phyloP scores from a whole-genome alignment of 75 land plant species.

The Chamaecyparis obtusa region DNA sequence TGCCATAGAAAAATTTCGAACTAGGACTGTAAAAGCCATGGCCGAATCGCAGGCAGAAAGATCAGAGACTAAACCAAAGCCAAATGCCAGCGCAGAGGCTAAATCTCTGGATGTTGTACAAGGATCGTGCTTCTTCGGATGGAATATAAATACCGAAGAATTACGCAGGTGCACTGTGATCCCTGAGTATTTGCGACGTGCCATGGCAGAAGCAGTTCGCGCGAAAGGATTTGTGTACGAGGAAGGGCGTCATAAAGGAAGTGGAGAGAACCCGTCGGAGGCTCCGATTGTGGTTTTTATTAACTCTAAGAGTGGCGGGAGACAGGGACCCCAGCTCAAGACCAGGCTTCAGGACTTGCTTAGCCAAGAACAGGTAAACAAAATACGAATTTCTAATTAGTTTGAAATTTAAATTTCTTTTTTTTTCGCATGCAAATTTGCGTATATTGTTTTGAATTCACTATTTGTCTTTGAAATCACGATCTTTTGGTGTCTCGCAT shows the following conservation, averaged over 20 bases:
- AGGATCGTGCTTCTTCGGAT: constrained; percentile 40
- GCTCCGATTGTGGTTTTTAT: constrained; percentile 41
- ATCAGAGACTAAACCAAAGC: background rate
- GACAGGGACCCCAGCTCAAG: constrained; percentile 34
- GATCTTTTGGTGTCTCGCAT: background rate
- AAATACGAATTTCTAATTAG: background rate
- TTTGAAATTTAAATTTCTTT: background rate
- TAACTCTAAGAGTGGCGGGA: constrained; percentile 51
- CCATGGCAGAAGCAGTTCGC: constrained; percentile 60
- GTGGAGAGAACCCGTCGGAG: constrained; percentile 23
- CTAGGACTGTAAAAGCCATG: background rate
- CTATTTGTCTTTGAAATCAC: background rate
- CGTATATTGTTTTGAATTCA: background rate
- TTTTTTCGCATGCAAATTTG: background rate
- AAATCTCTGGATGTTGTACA: constrained; percentile 35
- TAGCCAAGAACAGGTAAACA: constrained; percentile 33
- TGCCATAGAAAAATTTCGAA: background rate
- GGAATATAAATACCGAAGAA: constrained; percentile 43
- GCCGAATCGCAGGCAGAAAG: background rate
- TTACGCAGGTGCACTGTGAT: constrained; percentile 42
- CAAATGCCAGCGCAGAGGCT: constrained; percentile 13
- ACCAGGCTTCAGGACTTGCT: constrained; percentile 23
- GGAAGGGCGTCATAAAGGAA: background rate
- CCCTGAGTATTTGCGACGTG: constrained; percentile 60
- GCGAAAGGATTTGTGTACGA: constrained; percentile 25